Conservation (phyloP, 108 stramenopile genomes). For the Epithemia pelagica region DNA sequence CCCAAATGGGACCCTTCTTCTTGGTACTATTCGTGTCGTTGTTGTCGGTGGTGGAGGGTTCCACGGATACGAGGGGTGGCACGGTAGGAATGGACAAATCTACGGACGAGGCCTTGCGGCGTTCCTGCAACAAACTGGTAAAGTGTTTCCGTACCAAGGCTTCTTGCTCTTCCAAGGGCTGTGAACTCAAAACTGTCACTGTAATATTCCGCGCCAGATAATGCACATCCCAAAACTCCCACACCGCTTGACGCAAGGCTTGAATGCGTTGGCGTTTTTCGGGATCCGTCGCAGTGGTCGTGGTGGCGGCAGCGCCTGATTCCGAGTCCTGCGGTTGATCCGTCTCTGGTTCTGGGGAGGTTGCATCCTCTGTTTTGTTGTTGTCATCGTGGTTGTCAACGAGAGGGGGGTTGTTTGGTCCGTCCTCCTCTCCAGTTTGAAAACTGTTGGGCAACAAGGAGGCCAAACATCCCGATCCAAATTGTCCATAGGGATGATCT, state of each 20-base stretch:
- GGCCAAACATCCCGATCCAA: slow-evolving; percentile 74
- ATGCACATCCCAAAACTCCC: slow-evolving; percentile 50
- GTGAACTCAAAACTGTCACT: slow-evolving; percentile 56
- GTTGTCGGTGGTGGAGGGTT: no score
- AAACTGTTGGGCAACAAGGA: slow-evolving; percentile 31
- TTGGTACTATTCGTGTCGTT: no score
- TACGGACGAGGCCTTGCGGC: slow-evolving; percentile 6
- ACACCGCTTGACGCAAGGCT: slow-evolving; percentile 32
- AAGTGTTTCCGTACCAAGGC: slow-evolving; percentile 47
- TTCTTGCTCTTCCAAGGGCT: slow-evolving; percentile 48
- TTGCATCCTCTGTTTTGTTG: neutral
- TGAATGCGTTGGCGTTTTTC: neutral
- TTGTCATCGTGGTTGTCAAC: neutral
- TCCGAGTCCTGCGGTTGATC: neutral
- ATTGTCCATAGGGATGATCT: slow-evolving; percentile 56
- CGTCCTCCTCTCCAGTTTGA: neutral
- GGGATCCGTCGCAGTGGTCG: neutral
- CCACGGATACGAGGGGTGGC: neutral
- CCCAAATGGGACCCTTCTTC: neutral
- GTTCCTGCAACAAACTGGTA: slow-evolving; percentile 20
- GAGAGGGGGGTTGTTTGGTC: no score
- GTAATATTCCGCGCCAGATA: slow-evolving; percentile 65
- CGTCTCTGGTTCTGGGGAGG: neutral
- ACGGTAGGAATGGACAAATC: neutral
- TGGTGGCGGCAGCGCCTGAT: neutral